Percentiles rank a stretch among this genome's conserved stretches.
phyloP scores from a whole-genome alignment of 2,329 filamentous ascomycete genomes.

The Podosphaera xanthii region DNA sequence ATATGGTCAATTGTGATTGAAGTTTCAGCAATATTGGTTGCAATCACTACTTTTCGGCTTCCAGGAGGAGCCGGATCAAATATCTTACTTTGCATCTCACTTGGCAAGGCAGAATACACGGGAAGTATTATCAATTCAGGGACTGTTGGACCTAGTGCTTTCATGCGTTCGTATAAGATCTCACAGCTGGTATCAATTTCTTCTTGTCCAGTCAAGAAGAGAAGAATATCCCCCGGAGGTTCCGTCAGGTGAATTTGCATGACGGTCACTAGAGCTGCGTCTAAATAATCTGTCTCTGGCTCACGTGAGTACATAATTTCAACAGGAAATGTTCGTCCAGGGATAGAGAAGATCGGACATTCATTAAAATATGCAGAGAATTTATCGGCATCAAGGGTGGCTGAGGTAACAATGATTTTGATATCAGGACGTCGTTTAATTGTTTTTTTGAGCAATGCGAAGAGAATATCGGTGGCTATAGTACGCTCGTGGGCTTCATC shows the following conservation, averaged over 20 bases:
- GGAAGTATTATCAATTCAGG: constrained; percentile 86
- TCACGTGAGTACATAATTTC: constrained; percentile 90
- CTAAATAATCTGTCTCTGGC: constrained; percentile 92
- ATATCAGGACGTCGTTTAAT: constrained; percentile 70
- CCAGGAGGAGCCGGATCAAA: constrained; percentile 80
- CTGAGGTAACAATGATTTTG: constrained; percentile 92
- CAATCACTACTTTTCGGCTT: constrained; percentile 90
- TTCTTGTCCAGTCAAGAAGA: constrained; percentile 98
- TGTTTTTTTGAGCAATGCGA: constrained; percentile 96
- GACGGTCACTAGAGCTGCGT: constrained; percentile 87
- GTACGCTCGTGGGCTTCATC: constrained; percentile 96
- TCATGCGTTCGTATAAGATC: constrained; percentile 65
- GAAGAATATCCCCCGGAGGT: constrained; percentile 75
- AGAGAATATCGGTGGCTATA: constrained; percentile 86
- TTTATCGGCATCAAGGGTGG: constrained; percentile 92
- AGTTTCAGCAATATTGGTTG: constrained; percentile 95
- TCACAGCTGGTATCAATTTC: constrained; percentile 96
- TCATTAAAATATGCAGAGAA: constrained; percentile 94
- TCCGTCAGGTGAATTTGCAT: constrained; percentile 91
- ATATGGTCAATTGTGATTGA: constrained; percentile 96
- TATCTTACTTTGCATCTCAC: constrained; percentile 91
- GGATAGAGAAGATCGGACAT: constrained; percentile 89
- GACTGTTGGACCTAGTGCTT: constrained; percentile 58
- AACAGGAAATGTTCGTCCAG: constrained; percentile 87
- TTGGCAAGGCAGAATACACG: constrained; percentile 99